These are phyloP conservation scores for Discostella stelligeroides DNA, from an alignment of 108 stramenopile species.

Conservation along the genomic window DNA sequence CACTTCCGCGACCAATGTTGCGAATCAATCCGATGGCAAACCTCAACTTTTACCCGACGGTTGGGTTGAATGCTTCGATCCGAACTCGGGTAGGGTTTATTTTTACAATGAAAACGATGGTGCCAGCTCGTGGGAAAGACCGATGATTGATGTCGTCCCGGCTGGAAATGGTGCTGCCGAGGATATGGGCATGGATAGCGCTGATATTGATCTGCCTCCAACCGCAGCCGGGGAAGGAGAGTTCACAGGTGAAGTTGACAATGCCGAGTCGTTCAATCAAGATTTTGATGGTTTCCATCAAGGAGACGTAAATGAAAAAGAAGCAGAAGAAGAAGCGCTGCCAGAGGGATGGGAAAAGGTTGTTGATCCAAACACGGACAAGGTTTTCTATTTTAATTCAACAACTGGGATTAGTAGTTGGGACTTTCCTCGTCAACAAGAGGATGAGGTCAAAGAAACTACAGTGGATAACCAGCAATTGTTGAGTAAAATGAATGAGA, in stretches of 20 bases:
- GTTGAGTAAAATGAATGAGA: too few relatives aligned
- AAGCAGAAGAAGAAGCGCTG: background rate
- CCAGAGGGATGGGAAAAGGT: constrained; percentile 52
- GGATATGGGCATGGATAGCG: too few relatives aligned
- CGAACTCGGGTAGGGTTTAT: constrained; percentile 40
- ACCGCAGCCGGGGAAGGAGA: too few relatives aligned
- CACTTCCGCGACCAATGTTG: background rate
- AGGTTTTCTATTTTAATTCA: constrained; percentile 62
- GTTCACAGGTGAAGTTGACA: too few relatives aligned
- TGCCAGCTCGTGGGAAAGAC: constrained; percentile 73
- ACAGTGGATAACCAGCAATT: background rate
- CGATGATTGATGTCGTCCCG: constrained; percentile 7
- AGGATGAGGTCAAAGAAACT: background rate
- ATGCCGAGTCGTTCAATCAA: too few relatives aligned
- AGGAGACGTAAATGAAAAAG: background rate
- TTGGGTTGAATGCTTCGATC: constrained; percentile 37
- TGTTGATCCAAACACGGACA: constrained; percentile 46
- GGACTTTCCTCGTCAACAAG: constrained; percentile 51
- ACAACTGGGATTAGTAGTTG: constrained; percentile 55
- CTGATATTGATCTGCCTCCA: too few relatives aligned
- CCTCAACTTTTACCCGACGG: background rate
- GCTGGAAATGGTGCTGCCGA: background rate
- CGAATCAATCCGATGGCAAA: background rate
- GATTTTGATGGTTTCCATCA: too few relatives aligned
- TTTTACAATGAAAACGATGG: constrained; percentile 70